Percentiles rank a stretch among this genome's conserved stretches.
phyloP scores from a whole-genome alignment of 805 yeast genomes.

The Kuraishia ogatae region DNA sequence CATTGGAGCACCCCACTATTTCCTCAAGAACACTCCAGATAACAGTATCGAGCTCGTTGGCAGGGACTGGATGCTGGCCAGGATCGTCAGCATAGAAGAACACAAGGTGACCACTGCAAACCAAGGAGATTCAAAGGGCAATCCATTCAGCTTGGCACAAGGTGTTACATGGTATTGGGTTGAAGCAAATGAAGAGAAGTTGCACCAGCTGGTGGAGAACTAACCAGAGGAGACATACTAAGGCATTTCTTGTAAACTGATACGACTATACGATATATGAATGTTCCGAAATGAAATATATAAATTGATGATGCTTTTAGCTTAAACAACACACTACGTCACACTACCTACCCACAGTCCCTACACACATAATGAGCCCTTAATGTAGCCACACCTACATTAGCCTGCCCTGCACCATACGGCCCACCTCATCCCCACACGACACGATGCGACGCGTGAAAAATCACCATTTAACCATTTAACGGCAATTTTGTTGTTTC shows the following conservation, averaged over 20 bases:
- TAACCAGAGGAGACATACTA: not conserved
- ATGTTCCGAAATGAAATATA: not conserved
- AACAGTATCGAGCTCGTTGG: slow-evolving; percentile 19
- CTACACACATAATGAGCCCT: too few relatives aligned
- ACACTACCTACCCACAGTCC: too few relatives aligned
- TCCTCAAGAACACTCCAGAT: slow-evolving; percentile 40
- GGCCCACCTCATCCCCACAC: not conserved
- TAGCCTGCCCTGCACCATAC: not conserved
- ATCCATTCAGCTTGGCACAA: slow-evolving; percentile 58
- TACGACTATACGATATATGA: not conserved
- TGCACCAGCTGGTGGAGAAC: slow-evolving; percentile 5
- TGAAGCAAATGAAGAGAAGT: slow-evolving; percentile 38
- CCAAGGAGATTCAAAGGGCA: slow-evolving; percentile 26
- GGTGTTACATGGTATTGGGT: slow-evolving; percentile 61
- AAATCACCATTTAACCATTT: not conserved
- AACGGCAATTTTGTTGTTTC: too few relatives aligned
- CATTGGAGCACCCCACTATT: slow-evolving; percentile 78
- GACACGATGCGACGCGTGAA: not conserved
- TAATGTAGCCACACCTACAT: too few relatives aligned
- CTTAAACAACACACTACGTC: too few relatives aligned
- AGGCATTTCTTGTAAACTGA: not conserved
- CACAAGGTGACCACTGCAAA: slow-evolving; percentile 39
- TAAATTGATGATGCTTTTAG: not conserved
- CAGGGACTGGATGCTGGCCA: slow-evolving; percentile 81
- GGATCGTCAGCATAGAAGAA: slow-evolving; percentile 50